Evolutionary conservation across 1,284 basidiomycete genomes (phyloP).

Genomic region (Amylostereum areolatum): DNA sequence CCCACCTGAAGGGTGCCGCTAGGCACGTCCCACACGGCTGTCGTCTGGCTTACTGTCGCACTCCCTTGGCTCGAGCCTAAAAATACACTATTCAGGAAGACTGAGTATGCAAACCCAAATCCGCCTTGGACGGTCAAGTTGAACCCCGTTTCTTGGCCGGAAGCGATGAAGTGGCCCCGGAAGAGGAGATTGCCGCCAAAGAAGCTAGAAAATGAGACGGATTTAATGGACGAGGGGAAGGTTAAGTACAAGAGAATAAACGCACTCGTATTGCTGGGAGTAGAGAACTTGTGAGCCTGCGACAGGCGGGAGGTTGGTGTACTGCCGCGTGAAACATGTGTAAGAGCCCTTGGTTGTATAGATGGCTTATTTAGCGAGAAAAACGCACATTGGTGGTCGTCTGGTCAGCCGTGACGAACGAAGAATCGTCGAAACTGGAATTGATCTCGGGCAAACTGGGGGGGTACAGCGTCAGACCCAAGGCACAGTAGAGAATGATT

Average conservation of each 20-base stretch:
- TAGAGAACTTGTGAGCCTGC: slow-evolving; percentile 37
- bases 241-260: background rate
- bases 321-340: slow-evolving; percentile 20
- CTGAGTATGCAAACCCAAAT: slow-evolving; percentile 43
- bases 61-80: slow-evolving; percentile 42
- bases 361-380: background rate
- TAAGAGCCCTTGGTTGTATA: background rate
- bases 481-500: background rate
- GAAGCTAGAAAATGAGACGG: slow-evolving; percentile 24
- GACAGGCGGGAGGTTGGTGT: slow-evolving; percentile 40
- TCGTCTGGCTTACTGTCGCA: slow-evolving; percentile 33
- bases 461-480: slow-evolving; percentile 9
- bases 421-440: slow-evolving; percentile 38
- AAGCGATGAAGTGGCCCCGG: slow-evolving; percentile 44
- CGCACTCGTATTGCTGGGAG: slow-evolving; percentile 46
- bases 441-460: slow-evolving; percentile 41
- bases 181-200: slow-evolving; percentile 45
- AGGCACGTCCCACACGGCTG: slow-evolving; percentile 35
- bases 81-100: slow-evolving; percentile 46
- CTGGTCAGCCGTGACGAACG: slow-evolving; percentile 33
- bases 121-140: slow-evolving; percentile 42
- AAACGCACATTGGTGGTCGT: slow-evolving; percentile 36
- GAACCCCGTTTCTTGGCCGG: slow-evolving; percentile 36
- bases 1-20: slow-evolving; percentile 26
- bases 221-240: background rate